These are phyloP conservation scores for Tetrastigma voinierianum DNA, from an alignment of 164 flowering plant species.

Conservation along the genomic window DNA sequence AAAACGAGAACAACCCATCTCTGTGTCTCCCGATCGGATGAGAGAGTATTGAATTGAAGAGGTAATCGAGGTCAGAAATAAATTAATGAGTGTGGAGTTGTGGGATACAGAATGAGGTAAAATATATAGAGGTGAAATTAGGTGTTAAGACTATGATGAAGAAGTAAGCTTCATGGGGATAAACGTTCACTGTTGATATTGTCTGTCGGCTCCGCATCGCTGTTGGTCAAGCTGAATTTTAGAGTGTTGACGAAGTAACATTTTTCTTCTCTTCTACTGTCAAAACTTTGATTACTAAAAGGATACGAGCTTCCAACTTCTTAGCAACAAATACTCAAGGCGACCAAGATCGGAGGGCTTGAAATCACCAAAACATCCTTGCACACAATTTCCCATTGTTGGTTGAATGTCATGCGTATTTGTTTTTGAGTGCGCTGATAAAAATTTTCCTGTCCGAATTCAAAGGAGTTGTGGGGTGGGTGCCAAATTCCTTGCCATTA, in stretches of 20 bases:
- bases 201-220: slow-evolving; percentile 6
- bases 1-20: neutral
- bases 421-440: too few species aligned
- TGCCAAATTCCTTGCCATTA: too few species aligned
- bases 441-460: too few species aligned
- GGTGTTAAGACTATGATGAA: slow-evolving; percentile 1
- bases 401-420: too few species aligned
- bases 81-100: neutral
- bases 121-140: slow-evolving; percentile 9
- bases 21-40: slow-evolving; percentile 4
- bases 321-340: neutral
- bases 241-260: slow-evolving; percentile 39
- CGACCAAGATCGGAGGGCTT: too few species aligned
- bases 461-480: too few species aligned
- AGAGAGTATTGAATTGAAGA: too few species aligned
- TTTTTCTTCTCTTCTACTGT: neutral
- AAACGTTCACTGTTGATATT: neutral
- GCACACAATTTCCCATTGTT: too few species aligned
- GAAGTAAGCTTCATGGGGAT: neutral
- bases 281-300: slow-evolving; percentile 1
- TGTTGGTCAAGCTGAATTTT: slow-evolving; percentile 43
- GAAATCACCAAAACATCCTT: too few species aligned
- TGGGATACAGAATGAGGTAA: neutral
- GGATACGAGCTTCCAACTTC: neutral
- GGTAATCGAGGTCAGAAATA: too few species aligned